phyloP scores from a whole-genome alignment of 768 basidiomycete genomes.

The Suillus paluster region DNA sequence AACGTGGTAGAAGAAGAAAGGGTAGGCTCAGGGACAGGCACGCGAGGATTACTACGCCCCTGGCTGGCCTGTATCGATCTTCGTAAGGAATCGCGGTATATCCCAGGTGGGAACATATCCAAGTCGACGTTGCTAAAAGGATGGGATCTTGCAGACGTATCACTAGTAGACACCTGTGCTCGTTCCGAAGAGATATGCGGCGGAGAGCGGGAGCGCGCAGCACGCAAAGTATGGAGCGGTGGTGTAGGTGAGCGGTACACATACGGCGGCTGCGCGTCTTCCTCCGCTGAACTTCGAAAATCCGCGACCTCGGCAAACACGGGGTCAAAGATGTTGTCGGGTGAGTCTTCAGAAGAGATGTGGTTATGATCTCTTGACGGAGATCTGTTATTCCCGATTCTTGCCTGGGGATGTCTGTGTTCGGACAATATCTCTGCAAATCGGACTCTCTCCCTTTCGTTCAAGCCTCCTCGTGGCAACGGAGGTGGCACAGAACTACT shows the following conservation, averaged over 20 bases:
- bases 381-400: conserved; percentile 1
- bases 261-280: not conserved
- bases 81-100: conserved; percentile 37
- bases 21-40: not conserved
- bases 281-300: not conserved
- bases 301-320: not conserved
- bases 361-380: not conserved
- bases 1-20: not conserved
- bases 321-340: conserved; percentile 1
- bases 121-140: conserved; percentile 37
- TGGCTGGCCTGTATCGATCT: conserved; percentile 20
- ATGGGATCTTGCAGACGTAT: conserved; percentile 20
- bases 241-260: not conserved
- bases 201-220: conserved; percentile 2
- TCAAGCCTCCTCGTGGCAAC: conserved; percentile 2
- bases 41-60: conserved; percentile 10
- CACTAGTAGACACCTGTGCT: not conserved
- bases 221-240: conserved; percentile 1
- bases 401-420: conserved; percentile 1
- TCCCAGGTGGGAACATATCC: conserved; percentile 34
- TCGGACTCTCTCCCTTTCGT: conserved; percentile 2
- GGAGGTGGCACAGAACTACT: not conserved
- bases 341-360: not conserved
- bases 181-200: not conserved
- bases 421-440: conserved; percentile 1